These are phyloP conservation scores for Triangularia verruculosa DNA, from an alignment of 2,329 filamentous ascomycete genomes.

Conservation along the genomic window DNA sequence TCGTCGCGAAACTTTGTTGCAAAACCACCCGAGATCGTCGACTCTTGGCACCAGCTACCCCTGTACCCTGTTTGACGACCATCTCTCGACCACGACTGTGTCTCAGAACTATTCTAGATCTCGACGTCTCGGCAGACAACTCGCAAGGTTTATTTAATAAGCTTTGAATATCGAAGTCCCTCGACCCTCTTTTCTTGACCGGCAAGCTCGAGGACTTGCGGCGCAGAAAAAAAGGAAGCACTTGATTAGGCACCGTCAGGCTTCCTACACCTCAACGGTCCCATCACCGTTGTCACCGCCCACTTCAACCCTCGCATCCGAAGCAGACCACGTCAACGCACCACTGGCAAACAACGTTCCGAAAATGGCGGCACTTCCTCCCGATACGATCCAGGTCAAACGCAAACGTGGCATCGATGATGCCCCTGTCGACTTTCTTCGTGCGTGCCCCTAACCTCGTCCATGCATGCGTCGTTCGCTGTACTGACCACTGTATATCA, in stretches of 20 bases:
- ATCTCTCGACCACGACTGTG: neutral
- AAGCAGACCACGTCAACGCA: neutral
- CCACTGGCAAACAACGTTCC: neutral
- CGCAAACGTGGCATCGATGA: conserved; percentile 56
- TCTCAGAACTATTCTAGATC: neutral
- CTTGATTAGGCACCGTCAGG: conserved; percentile 1
- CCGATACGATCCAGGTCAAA: conserved; percentile 59
- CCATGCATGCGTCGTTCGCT: conserved; percentile 25
- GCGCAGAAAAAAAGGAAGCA: neutral
- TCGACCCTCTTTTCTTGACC: neutral
- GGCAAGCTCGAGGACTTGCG: neutral
- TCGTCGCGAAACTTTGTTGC: neutral
- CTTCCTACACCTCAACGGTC: neutral
- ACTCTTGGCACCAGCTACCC: neutral
- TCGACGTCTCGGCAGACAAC: neutral
- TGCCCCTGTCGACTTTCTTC: conserved; percentile 53
- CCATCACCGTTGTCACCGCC: neutral
- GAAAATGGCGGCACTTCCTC: conserved; percentile 52
- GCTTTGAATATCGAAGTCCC: neutral
- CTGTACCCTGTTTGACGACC: neutral
- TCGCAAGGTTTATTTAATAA: neutral
- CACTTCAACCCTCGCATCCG: conserved; percentile 3
- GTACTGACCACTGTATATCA: conserved; percentile 10
- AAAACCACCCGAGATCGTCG: neutral
- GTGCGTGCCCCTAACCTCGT: conserved; percentile 34